Evolutionary conservation across 225 moss, liverwort and hornwort species (phyloP).

Genomic region (Anthoceros angustus): DNA sequence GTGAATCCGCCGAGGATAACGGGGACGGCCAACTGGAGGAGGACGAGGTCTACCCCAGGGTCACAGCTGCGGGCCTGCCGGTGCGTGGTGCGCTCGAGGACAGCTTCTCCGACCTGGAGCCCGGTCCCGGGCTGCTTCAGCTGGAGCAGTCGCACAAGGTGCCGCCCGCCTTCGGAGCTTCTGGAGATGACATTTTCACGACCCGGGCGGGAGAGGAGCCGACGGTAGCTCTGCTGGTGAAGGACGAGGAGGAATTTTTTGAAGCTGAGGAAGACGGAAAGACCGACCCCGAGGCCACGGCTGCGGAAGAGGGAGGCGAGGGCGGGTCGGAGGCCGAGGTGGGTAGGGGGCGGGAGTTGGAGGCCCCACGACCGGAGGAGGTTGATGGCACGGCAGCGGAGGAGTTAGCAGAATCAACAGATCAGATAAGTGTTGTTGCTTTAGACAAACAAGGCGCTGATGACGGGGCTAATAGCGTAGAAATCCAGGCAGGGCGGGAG

Average conservation of each 20-base stretch:
- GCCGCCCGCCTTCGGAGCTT: not conserved
- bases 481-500: not conserved
- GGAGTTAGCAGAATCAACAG: constrained; percentile 4
- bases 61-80: not conserved
- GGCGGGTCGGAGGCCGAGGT: not conserved
- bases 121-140: not conserved
- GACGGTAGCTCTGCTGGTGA: too few relatives aligned
- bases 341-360: too few relatives aligned
- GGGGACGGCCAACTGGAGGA: too few relatives aligned
- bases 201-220: too few relatives aligned
- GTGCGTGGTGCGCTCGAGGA: not conserved
- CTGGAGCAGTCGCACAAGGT: not conserved
- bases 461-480: not conserved
- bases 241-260: too few relatives aligned
- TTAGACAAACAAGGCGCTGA: not conserved
- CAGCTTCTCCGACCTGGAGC: too few relatives aligned
- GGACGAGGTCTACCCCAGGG: too few relatives aligned
- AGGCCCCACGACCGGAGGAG: too few relatives aligned
- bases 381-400: constrained; percentile 24
- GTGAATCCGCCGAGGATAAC: too few relatives aligned
- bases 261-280: too few relatives aligned
- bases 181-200: not conserved
- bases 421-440: not conserved
- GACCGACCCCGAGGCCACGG: too few relatives aligned
- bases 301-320: constrained; percentile 5